Conservation (phyloP, 176 grass and related monocot species). For the Alloteropsis semialata region DNA sequence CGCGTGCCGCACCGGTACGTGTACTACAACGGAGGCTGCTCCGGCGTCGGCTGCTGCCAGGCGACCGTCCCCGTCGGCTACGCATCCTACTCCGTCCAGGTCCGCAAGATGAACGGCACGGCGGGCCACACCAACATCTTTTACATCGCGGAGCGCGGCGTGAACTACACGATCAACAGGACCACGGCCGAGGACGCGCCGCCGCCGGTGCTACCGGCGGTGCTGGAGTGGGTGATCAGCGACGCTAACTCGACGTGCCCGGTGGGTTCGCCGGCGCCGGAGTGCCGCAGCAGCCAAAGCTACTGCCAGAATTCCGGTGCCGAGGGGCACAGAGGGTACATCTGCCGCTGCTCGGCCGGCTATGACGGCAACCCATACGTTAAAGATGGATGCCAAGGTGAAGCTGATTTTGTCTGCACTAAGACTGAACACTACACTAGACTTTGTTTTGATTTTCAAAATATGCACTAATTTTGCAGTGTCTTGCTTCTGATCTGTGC, state of each 20-base stretch:
- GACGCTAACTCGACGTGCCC: neutral
- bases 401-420: too few relatives aligned
- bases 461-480: neutral
- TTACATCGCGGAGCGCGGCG: neutral
- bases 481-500: neutral
- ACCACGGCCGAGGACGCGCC: neutral
- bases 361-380: too few relatives aligned
- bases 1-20: neutral
- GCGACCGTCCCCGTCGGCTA: constrained; percentile 13
- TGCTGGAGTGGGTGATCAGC: constrained; percentile 47
- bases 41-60: constrained; percentile 45
- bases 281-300: constrained; percentile 45
- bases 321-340: constrained; percentile 15
- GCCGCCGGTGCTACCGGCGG: neutral
- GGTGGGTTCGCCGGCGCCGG: neutral
- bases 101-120: neutral
- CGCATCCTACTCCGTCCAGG: constrained; percentile 29
- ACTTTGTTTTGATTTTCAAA: too few relatives aligned
- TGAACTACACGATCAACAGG: neutral
- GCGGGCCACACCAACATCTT: neutral
- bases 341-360: neutral
- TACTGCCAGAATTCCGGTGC: constrained; percentile 3
- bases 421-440: too few relatives aligned
- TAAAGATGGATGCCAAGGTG: neutral
- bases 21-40: constrained; percentile 11